Conservation (phyloP, 257 asterid species). For the Marsdenia floribunda region DNA sequence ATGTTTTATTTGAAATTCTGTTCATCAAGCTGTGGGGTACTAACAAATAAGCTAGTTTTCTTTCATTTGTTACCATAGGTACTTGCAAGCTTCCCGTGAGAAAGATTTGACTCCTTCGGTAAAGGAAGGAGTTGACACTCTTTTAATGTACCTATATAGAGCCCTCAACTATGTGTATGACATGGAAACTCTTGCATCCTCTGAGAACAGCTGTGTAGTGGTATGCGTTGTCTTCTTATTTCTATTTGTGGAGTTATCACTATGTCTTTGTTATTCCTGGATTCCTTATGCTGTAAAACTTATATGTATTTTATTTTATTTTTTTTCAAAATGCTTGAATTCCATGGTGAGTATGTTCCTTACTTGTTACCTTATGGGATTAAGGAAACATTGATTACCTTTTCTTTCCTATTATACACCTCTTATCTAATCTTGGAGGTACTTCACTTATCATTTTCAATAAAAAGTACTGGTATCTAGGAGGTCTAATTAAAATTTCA, state of each 20-base stretch:
- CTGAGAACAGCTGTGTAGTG: conserved; percentile 86
- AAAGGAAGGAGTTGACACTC: conserved; percentile 96
- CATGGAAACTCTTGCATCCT: conserved; percentile 92
- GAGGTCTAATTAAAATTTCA: not conserved
- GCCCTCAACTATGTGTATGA: conserved; percentile 65
- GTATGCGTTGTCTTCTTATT: conserved; percentile 38
- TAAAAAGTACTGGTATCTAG: no score
- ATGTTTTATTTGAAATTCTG: not conserved
- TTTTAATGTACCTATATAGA: conserved; percentile 83
- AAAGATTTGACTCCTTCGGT: conserved; percentile 59
- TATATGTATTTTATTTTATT: not conserved
- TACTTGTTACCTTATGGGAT: not conserved
- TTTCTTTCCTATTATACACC: not conserved
- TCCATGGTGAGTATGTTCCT: no score
- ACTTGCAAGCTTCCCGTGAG: conserved; percentile 67
- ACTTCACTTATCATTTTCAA: not conserved
- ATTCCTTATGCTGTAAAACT: not conserved
- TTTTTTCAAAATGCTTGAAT: no score
- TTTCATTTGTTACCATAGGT: conserved; percentile 38
- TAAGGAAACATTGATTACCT: no score
- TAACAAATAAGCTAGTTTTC: conserved; percentile 7
- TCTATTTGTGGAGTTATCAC: not conserved
- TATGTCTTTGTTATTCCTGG: conserved; percentile 3
- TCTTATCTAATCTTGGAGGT: not conserved
- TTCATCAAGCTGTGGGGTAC: not conserved